Evolutionary conservation across 2,329 filamentous ascomycete species (phyloP).

Genomic region (Trichoderma sp.): DNA sequence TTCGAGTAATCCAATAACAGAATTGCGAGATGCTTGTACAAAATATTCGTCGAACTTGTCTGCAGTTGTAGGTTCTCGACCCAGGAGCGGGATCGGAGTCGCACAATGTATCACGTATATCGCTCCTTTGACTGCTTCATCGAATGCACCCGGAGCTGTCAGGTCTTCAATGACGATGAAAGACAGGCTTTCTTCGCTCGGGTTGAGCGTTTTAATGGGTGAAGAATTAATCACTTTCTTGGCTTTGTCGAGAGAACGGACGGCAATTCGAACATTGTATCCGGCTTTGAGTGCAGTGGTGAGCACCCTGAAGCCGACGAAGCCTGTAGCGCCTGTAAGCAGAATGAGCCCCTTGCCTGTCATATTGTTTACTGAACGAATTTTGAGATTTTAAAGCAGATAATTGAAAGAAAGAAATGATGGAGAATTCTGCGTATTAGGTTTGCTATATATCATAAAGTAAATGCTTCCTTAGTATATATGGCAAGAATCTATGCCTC

Average conservation of each 20-base stretch:
- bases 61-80: neutral
- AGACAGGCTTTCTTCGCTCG: neutral
- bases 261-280: constrained; percentile 7
- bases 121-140: constrained; percentile 20
- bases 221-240: neutral
- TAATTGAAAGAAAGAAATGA: too few species aligned
- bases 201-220: neutral
- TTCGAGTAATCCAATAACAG: neutral
- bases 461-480: too few species aligned
- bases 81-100: constrained; percentile 1
- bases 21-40: neutral
- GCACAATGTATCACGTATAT: constrained; percentile 14
- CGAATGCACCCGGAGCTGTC: neutral
- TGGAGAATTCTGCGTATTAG: too few species aligned
- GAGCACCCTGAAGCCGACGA: constrained; percentile 1
- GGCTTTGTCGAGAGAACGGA: constrained; percentile 1
- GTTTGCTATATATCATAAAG: too few species aligned
- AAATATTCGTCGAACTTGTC: neutral
- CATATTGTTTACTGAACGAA: neutral
- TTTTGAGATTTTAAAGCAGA: too few species aligned
- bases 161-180: neutral
- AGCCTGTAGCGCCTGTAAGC: constrained; percentile 13
- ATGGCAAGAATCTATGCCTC: too few species aligned
- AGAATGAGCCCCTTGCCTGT: neutral
- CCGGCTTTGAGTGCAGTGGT: neutral